Conservation (phyloP, 1,284 basidiomycete genomes). For the Ceratobasidium papillatum region DNA sequence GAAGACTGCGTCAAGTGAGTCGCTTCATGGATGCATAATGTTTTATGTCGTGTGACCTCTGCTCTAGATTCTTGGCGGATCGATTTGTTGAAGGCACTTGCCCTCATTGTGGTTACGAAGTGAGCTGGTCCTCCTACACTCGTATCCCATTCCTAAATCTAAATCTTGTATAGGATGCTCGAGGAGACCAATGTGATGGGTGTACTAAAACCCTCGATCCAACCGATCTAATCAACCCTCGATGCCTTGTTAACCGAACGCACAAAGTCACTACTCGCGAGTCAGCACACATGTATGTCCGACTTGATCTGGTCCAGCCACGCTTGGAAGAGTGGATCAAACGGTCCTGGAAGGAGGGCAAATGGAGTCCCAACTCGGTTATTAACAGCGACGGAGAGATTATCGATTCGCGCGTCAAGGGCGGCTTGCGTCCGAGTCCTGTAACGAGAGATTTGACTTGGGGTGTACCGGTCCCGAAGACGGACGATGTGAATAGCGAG, state of each 20-base stretch:
- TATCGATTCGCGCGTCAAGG: conserved; percentile 89
- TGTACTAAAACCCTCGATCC: conserved; percentile 94
- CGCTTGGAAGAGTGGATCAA: conserved; percentile 90
- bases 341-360: conserved; percentile 77
- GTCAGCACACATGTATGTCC: conserved; percentile 95
- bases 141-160: background rate
- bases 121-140: conserved; percentile 51
- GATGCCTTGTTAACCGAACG: conserved; percentile 86
- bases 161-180: conserved; percentile 77
- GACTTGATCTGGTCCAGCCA: conserved; percentile 85
- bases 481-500: conserved; percentile 73
- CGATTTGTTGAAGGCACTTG: conserved; percentile 95
- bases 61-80: conserved; percentile 85
- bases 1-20: conserved; percentile 84
- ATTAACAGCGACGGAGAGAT: conserved; percentile 88
- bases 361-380: conserved; percentile 93
- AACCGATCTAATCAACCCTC: conserved; percentile 93
- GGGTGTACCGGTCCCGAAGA: conserved; percentile 91
- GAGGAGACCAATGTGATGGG: conserved; percentile 98
- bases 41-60: conserved; percentile 9
- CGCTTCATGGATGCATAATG: background rate
- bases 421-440: conserved; percentile 88
- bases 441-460: conserved; percentile 95
- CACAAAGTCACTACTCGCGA: conserved; percentile 79
- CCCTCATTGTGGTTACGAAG: conserved; percentile 87